Base-by-base conservation (phyloP, 768 basidiomycete genomes). In the Cystobasidium tubakii region DNA sequence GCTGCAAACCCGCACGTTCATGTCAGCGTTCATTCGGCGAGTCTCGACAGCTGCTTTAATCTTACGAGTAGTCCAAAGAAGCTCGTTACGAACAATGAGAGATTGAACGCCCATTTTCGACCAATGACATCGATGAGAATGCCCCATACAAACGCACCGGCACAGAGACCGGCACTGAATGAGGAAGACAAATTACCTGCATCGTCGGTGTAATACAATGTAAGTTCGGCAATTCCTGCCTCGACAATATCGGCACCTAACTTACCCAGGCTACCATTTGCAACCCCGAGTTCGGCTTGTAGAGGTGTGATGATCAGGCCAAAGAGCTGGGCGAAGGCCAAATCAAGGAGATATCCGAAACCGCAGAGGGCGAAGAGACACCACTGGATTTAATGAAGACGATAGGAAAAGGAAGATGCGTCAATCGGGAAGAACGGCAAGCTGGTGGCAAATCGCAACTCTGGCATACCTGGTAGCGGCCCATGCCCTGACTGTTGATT, bases 41-140 rank as follows among this genome's bases (percentile, higher is more conserved):
- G 21, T n/a, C 46, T 50, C 15, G 42, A 12, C 46, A n/a, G 21
- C 46, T 21, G 46, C 12, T 3, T 15, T 4, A 50, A 15, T 4
- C 46, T 42, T 50, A 50, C 46, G 21, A 83, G 76, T 7, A 81
- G 62, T 33, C 81, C 82, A 63, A 83, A 82, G 36, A 83, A 74
- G n/a, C 78, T 78, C 10, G 81, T 78, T 73, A 83, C 80, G 62
- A 82, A 67, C 77, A 81, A 81, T 12, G 81, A 82, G 29, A 60
- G 12, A 77, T 83, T 83, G 80, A 83, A 83, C 9, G 81, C 81
- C 82, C 81, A 82, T 46, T 77, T 75, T 31, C 80, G 71, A 1
- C 82, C 82, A 73, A 83, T 80, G 55, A 83, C 76, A 70, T 82
- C 82, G 43, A 80, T 79, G 1, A 77, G 29, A 15, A 82, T 75